Evolutionary conservation across 768 basidiomycete species (phyloP), one percentile per base, ranked within the genome.

Genomic region (Atractiella rhizophila): DNA sequence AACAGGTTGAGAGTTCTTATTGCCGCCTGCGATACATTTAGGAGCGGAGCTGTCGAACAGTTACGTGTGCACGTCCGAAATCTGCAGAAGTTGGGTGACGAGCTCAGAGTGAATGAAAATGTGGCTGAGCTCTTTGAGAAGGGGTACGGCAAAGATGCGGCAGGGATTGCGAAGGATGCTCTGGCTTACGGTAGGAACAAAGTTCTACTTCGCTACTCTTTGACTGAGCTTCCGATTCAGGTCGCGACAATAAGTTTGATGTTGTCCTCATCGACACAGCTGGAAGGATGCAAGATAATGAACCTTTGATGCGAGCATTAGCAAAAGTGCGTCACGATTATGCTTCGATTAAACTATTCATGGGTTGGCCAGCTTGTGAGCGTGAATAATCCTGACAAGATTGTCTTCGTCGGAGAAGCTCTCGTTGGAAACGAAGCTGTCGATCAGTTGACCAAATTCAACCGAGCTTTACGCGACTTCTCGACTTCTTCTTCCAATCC

Each of bases 91-190:
- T 64, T 98, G 24, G 76, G 70, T 12, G 49, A 45, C 4, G 54
- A 75, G 57, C 68, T 71, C 8, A 68, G 73, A 38, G 80, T 98
- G 27, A n/a, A n/a, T n/a, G n/a, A n/a, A n/a, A n/a, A n/a, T n/a
- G n/a, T n/a, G n/a, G n/a, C n/a, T n/a, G 91, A 96, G 61, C 63
- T 96, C 35, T 98, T 76, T 55, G 88, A 98, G 60, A 69, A 76
- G 45, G 91, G 91, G 2, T 98, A 98, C 57, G 91, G 91, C 2
- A 96, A 94, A 61, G 91, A 98, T 53, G 86, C 88, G n/a, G 88
- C 91, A 20, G 81, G 78, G 7, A 98, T 98, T 37, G 88, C 86
- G 3, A 83, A 73, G 57, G 88, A 98, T 56, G 88, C 91, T 20
- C 80, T 96, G 40, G 61, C 68, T 11, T 77, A 82, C 58, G 91